Percentiles rank a stretch among this genome's conserved stretches.
These are phyloP conservation scores for Boletus sp. DNA, from an alignment of 768 basidiomycete species.

Conservation along the genomic window DNA sequence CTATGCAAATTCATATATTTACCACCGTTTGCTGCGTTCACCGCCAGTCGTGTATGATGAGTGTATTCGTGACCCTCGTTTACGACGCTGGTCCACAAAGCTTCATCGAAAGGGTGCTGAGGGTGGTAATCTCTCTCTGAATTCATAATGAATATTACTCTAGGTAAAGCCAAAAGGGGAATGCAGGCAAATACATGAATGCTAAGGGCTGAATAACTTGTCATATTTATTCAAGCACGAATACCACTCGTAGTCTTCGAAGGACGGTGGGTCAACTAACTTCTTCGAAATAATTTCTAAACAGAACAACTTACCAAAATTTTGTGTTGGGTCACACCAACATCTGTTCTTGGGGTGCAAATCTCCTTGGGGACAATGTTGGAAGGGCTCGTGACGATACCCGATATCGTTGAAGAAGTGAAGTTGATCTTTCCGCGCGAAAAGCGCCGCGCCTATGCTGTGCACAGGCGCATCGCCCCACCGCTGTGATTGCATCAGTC, in stretches of 20 bases:
- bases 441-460: constrained; percentile 76
- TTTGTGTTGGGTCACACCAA: constrained; percentile 68
- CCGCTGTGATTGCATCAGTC: constrained; percentile 37
- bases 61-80: background rate
- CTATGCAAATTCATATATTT: background rate
- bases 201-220: constrained; percentile 42
- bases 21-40: background rate
- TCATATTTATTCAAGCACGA: constrained; percentile 84
- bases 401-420: constrained; percentile 88
- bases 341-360: constrained; percentile 61
- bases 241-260: constrained; percentile 78
- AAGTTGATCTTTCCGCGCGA: constrained; percentile 70
- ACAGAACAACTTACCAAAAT: constrained; percentile 52
- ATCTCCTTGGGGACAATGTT: constrained; percentile 66
- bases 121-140: background rate
- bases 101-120: background rate
- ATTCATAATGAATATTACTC: background rate
- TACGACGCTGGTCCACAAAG: background rate
- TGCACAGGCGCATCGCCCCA: constrained; percentile 91
- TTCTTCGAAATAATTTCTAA: background rate
- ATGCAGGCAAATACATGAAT: constrained; percentile 2
- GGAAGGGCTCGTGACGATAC: constrained; percentile 77
- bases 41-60: background rate
- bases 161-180: background rate
- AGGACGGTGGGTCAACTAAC: constrained; percentile 8